phyloP scores from a whole-genome alignment of 805 yeast species.

The Metschnikowia vanudenii region DNA sequence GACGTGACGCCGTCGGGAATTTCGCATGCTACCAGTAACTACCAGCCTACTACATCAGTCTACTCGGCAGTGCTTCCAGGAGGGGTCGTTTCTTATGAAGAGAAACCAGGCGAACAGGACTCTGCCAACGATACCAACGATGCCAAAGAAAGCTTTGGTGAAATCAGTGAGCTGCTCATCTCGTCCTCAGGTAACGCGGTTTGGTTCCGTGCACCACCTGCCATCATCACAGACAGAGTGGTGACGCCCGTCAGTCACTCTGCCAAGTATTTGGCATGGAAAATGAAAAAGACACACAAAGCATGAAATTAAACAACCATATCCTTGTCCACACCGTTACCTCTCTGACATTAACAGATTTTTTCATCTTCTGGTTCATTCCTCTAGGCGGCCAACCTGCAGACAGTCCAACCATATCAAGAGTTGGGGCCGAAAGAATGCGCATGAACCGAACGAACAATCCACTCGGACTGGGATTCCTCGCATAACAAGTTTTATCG shows the following conservation, averaged over 20 bases:
- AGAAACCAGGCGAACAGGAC: constrained; percentile 8
- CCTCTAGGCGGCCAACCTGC: neutral
- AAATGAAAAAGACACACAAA: constrained; percentile 7
- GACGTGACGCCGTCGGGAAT: constrained; percentile 9
- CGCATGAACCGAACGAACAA: too few species aligned
- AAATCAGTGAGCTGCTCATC: constrained; percentile 16
- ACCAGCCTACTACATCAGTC: constrained; percentile 32
- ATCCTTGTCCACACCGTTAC: too few species aligned
- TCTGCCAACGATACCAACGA: constrained; percentile 3
- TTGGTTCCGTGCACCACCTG: constrained; percentile 72
- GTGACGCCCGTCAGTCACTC: constrained; percentile 61
- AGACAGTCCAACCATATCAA: neutral
- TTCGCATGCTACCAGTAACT: constrained; percentile 15
- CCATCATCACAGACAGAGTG: constrained; percentile 30
- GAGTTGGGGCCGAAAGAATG: neutral
- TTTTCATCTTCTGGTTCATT: too few species aligned
- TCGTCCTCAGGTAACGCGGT: constrained; percentile 26
- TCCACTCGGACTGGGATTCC: neutral
- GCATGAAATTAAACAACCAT: too few species aligned
- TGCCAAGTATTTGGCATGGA: constrained; percentile 63
- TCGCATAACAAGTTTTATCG: neutral
- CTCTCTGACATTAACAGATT: too few species aligned
- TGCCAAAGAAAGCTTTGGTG: constrained; percentile 1
- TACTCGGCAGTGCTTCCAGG: constrained; percentile 39
- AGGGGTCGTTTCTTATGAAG: constrained; percentile 39